phyloP scores from a whole-genome alignment of 1,139 yeast species.

The Insectozyma bohioensis region DNA sequence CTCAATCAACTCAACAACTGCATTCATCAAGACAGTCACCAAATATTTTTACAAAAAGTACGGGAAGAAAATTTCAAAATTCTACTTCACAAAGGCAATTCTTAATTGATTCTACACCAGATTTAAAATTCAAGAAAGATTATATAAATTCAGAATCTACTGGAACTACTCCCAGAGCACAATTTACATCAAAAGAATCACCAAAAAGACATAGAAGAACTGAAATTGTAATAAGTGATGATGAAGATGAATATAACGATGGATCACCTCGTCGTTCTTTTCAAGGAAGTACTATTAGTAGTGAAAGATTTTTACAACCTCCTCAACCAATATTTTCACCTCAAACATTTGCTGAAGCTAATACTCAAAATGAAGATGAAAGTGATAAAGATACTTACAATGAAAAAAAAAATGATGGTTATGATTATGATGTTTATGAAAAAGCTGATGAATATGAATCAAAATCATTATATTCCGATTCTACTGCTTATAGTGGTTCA shows the following conservation, averaged over 20 bases:
- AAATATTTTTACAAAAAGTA: constrained; percentile 46
- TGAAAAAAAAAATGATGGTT: constrained; percentile 19
- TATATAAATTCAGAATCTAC: too few relatives aligned
- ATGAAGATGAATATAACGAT: constrained; percentile 35
- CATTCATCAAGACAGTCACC: constrained; percentile 39
- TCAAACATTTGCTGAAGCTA: constrained; percentile 61
- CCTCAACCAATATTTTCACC: constrained; percentile 68
- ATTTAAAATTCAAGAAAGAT: constrained; percentile 10
- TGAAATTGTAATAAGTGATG: constrained; percentile 47
- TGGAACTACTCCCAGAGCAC: constrained; percentile 52
- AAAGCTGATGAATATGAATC: constrained; percentile 37
- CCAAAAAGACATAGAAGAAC: constrained; percentile 58
- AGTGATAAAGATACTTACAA: constrained; percentile 25
- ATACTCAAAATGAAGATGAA: constrained; percentile 33
- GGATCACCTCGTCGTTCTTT: constrained; percentile 39
- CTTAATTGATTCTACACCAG: constrained; percentile 5
- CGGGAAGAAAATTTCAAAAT: constrained; percentile 42
- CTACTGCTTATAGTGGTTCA: constrained; percentile 39
- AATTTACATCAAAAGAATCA: constrained; percentile 62
- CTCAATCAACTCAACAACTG: constrained; percentile 24
- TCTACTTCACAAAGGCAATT: constrained; percentile 9
- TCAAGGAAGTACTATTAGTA: constrained; percentile 39
- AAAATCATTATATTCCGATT: constrained; percentile 37
- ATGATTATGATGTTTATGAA: constrained; percentile 39
- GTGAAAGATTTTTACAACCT: constrained; percentile 56